Evolutionary conservation across 768 basidiomycete species (phyloP).

Genomic region (Leccinum aurantiacum): DNA sequence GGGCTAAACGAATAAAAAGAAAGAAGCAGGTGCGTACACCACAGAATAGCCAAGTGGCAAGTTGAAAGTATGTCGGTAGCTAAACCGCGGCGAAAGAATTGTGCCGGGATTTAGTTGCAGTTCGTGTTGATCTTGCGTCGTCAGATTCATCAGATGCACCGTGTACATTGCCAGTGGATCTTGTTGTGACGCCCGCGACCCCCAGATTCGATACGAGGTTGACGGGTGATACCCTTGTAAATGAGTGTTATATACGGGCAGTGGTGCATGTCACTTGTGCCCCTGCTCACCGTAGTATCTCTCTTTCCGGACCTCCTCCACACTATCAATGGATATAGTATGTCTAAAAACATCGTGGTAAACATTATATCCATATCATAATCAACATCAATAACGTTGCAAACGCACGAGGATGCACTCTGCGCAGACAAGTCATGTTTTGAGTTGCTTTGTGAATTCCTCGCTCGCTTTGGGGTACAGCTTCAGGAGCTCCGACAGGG

Average conservation of each 20-base stretch:
- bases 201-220: neutral
- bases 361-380: neutral
- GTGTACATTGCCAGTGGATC: conserved; percentile 22
- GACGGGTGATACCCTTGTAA: neutral
- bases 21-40: conserved; percentile 8
- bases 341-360: conserved; percentile 4
- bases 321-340: conserved; percentile 4
- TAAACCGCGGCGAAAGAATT: conserved; percentile 26
- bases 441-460: neutral
- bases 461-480: conserved; percentile 18
- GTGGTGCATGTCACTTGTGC: neutral
- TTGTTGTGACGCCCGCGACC: conserved; percentile 11
- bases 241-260: neutral
- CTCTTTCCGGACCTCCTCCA: neutral
- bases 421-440: conserved; percentile 12
- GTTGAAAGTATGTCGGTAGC: conserved; percentile 14
- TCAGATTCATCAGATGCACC: conserved; percentile 29
- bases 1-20: neutral
- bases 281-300: neutral
- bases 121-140: conserved; percentile 28
- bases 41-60: conserved; percentile 22
- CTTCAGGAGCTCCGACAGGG: conserved; percentile 2
- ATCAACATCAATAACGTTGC: neutral
- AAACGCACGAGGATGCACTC: conserved; percentile 8
- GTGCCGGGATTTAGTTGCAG: conserved; percentile 24